Conservation (phyloP, 1,284 basidiomycete genomes). For the Ustilago bromivora region DNA sequence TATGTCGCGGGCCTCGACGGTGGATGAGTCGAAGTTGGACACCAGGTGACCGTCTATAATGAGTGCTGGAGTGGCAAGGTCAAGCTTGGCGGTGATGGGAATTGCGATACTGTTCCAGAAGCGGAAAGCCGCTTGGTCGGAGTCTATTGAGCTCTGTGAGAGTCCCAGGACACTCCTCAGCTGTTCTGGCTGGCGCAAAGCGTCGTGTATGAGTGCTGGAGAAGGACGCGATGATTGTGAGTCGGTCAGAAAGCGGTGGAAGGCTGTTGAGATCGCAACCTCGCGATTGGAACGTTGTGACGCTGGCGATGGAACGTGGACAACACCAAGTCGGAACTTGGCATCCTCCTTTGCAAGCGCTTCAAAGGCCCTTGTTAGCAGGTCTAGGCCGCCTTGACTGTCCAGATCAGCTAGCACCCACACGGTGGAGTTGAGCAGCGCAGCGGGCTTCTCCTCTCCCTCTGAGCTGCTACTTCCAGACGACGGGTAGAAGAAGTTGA, state of each 20-base stretch:
- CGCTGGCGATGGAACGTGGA: conserved; percentile 16
- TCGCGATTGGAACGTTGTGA: conserved; percentile 29
- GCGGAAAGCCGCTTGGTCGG: background rate
- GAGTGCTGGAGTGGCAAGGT: conserved; percentile 21
- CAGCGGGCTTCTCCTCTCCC: background rate
- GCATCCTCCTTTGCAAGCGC: conserved; percentile 74
- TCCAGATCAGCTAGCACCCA: conserved; percentile 86
- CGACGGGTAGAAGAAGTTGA: conserved; percentile 77
- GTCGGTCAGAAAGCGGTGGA: conserved; percentile 32
- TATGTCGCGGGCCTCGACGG: conserved; percentile 41
- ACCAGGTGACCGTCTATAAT: conserved; percentile 52
- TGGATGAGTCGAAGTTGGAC: conserved; percentile 9
- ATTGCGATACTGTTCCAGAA: conserved; percentile 28
- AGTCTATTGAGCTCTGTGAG: background rate
- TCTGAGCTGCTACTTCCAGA: conserved; percentile 70
- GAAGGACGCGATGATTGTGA: conserved; percentile 3
- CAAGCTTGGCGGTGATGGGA: conserved; percentile 11
- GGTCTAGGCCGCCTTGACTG: conserved; percentile 73
- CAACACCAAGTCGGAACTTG: conserved; percentile 31
- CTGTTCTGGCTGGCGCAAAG: conserved; percentile 17
- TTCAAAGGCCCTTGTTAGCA: conserved; percentile 77
- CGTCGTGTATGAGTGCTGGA: conserved; percentile 14
- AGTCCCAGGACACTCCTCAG: background rate
- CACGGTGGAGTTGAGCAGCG: conserved; percentile 72
- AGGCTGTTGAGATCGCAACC: conserved; percentile 33